Base-by-base conservation (phyloP, 192 early-diverging fungal genomes). In the Gigaspora rosea region DNA sequence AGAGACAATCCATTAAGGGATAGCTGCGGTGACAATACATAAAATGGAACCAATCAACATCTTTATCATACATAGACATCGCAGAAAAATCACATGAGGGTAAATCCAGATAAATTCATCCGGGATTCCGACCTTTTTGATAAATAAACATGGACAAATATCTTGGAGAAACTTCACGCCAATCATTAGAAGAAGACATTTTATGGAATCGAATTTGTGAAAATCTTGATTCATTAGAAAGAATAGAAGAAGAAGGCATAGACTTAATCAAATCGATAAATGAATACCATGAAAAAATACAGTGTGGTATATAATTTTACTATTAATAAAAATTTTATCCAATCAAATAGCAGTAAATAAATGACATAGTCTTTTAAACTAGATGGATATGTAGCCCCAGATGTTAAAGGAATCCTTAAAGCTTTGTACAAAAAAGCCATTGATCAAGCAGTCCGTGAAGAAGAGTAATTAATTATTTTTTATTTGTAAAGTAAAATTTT, bases 191-290 rank as follows among this genome's bases (percentile, higher is more conserved):
- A 54, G 52, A 54, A 16, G 52, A 12, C 11, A 4, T 54, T 12
- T 12, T 18, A 16, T 41, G 41, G 41, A 9, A 0, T 12, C 52
- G 52, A 16, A 66, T 66, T 18, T 36, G 36, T 66, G 18, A 33
- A 13, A 66, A 47, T 47, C 36, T 66, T 41, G 36, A 16, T 7
- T 41, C 33, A 66, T 35, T 66, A 66, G 64, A 66, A 9, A 66
- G 18, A 46, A 66, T 66, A n/a, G 33, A 66, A 47, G 64, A 66
- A 41, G 64, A 66, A n/a, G 64, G 64, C 6, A n/a, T 47, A 41
- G 36, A 46, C 0, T 41, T 66, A 18, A 35, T 66, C 16, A 8
- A 33, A 8, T 2, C 4, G 13, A 66, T n/a, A 18, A 66, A 66
- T 47, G 16, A 10, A 7, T 63, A 33, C 6, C 62, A 63, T 12